These are phyloP conservation scores for Xylaria bambusicola DNA, from an alignment of 495 filamentous ascomycete species.

Conservation along the genomic window DNA sequence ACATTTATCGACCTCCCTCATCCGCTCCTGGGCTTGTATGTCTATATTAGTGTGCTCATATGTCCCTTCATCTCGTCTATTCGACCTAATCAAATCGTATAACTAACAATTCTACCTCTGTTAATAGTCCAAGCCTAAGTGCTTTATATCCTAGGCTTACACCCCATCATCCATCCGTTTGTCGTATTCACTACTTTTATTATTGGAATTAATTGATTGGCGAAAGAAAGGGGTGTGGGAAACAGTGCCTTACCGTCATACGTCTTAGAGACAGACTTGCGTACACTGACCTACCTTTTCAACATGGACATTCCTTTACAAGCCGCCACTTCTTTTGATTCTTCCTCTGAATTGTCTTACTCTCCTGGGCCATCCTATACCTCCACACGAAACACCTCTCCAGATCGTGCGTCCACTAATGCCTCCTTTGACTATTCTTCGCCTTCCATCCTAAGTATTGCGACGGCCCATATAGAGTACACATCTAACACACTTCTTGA, in stretches of 20 bases:
- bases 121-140: neutral
- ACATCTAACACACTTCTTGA: slow-evolving; percentile 17
- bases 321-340: slow-evolving; percentile 20
- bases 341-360: slow-evolving; percentile 28
- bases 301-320: slow-evolving; percentile 25
- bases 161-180: slow-evolving; percentile 29
- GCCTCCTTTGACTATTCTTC: slow-evolving; percentile 14
- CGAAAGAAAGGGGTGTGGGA: slow-evolving; percentile 3
- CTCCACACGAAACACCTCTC: slow-evolving; percentile 29
- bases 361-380: slow-evolving; percentile 23
- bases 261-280: slow-evolving; percentile 20
- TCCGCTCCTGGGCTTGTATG: neutral
- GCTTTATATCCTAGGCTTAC: neutral
- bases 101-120: neutral
- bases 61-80: neutral
- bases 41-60: neutral
- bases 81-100: neutral
- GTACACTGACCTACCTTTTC: slow-evolving; percentile 18
- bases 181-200: slow-evolving; percentile 15
- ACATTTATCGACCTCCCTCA: neutral
- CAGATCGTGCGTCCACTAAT: slow-evolving; percentile 8
- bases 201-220: slow-evolving; percentile 24
- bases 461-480: slow-evolving; percentile 19
- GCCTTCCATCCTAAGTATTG: slow-evolving; percentile 19
- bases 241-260: neutral